Evolutionary conservation across 2,329 filamentous ascomycete genomes (phyloP).

Genomic region (Colletotrichum tofieldiae): DNA sequence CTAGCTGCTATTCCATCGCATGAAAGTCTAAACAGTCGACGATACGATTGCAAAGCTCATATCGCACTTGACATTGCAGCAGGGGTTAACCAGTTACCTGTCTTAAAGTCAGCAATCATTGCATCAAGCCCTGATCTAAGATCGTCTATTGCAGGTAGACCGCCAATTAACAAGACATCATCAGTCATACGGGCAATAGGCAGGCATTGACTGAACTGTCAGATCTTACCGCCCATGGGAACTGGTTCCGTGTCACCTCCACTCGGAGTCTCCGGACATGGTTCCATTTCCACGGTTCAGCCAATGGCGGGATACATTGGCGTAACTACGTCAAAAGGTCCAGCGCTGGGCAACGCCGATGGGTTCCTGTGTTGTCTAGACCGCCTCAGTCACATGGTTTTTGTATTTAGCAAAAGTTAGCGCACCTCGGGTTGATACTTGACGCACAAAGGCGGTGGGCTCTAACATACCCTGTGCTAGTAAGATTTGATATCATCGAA

Average conservation of each 20-base stretch:
- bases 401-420: too few relatives aligned
- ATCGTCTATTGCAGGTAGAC: background rate
- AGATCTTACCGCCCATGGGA: background rate
- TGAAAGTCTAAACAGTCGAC: too few relatives aligned
- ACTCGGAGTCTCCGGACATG: background rate
- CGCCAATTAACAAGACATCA: background rate
- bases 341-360: background rate
- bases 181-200: background rate
- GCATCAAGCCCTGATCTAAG: background rate
- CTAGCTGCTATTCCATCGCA: too few relatives aligned
- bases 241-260: background rate
- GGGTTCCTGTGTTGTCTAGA: background rate
- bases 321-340: background rate
- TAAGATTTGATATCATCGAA: background rate
- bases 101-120: background rate
- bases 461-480: background rate
- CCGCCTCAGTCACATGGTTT: background rate
- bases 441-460: background rate
- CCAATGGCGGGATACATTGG: conserved; percentile 15
- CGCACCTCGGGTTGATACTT: background rate
- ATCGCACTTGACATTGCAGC: too few relatives aligned
- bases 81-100: too few relatives aligned
- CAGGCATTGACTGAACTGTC: background rate
- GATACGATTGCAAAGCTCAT: too few relatives aligned
- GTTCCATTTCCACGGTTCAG: conserved; percentile 17